A percentile compares a stretch with the other conserved stretches of the same genome.
Evolutionary conservation across 2,329 filamentous ascomycete species (phyloP).

Genomic region (Allantophomopsis cytisporea): DNA sequence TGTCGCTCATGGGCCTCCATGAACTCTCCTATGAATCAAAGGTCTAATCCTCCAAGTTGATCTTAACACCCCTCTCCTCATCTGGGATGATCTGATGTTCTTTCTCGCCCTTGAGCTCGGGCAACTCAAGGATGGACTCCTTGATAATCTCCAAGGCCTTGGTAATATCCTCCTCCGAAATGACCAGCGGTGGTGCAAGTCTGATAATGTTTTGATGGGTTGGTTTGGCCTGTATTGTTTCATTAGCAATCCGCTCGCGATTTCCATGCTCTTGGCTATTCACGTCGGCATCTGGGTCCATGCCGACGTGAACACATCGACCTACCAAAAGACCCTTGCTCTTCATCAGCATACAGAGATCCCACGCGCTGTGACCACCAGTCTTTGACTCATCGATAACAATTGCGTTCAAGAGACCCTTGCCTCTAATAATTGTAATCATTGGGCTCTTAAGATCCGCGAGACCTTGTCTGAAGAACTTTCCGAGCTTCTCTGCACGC

Average conservation of each 20-base stretch:
- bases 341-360: constrained; percentile 91
- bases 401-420: constrained; percentile 89
- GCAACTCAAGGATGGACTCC: constrained; percentile 71
- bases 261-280: constrained; percentile 19
- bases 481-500: constrained; percentile 67
- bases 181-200: constrained; percentile 90
- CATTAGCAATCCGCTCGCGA: constrained; percentile 5
- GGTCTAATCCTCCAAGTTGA: constrained; percentile 38
- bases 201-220: constrained; percentile 98
- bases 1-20: too few relatives aligned
- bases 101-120: constrained; percentile 43
- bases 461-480: constrained; percentile 71
- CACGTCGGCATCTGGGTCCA: constrained; percentile 21
- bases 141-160: constrained; percentile 68
- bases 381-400: constrained; percentile 87
- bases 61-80: constrained; percentile 47
- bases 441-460: constrained; percentile 64
- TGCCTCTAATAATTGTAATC: constrained; percentile 74
- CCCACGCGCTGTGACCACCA: constrained; percentile 82
- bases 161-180: constrained; percentile 75
- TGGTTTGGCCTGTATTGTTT: constrained; percentile 66
- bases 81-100: constrained; percentile 41
- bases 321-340: constrained; percentile 84
- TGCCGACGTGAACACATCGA: constrained; percentile 6
- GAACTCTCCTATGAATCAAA: not conserved